Evolutionary conservation across 768 basidiomycete species (phyloP).

Genomic region (Rhodosporidiobolus odoratus): DNA sequence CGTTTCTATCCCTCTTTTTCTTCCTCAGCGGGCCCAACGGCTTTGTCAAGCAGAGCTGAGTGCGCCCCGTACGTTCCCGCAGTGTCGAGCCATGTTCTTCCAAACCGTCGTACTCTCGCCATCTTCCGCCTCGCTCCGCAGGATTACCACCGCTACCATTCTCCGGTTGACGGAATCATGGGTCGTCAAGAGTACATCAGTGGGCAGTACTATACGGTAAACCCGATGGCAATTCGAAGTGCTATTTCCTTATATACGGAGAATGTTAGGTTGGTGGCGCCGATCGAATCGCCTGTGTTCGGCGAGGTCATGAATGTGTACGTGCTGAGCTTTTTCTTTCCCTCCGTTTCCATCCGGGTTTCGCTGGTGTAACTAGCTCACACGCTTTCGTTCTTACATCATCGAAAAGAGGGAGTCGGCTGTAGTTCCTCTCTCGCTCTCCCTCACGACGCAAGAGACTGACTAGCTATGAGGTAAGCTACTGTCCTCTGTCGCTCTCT

Average conservation of each 20-base stretch:
- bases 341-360: background rate
- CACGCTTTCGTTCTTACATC: background rate
- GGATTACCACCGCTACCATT: constrained; percentile 32
- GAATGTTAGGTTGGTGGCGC: constrained; percentile 85
- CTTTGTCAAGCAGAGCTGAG: no score
- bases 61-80: no score
- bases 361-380: background rate
- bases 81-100: constrained; percentile 89
- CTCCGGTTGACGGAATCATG: constrained; percentile 63
- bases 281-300: constrained; percentile 81
- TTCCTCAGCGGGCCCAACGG: background rate
- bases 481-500: background rate
- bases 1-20: background rate
- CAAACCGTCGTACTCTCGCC: constrained; percentile 73
- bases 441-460: background rate
- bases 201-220: constrained; percentile 87
- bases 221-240: constrained; percentile 82
- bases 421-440: background rate
- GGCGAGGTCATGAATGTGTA: constrained; percentile 82
- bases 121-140: constrained; percentile 84
- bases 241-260: constrained; percentile 84
- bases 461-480: background rate
- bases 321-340: constrained; percentile 10
- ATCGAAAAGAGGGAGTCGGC: background rate
- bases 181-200: constrained; percentile 75